Base-by-base conservation (phyloP, 768 basidiomycete species). In the Tylopilus sp. region DNA sequence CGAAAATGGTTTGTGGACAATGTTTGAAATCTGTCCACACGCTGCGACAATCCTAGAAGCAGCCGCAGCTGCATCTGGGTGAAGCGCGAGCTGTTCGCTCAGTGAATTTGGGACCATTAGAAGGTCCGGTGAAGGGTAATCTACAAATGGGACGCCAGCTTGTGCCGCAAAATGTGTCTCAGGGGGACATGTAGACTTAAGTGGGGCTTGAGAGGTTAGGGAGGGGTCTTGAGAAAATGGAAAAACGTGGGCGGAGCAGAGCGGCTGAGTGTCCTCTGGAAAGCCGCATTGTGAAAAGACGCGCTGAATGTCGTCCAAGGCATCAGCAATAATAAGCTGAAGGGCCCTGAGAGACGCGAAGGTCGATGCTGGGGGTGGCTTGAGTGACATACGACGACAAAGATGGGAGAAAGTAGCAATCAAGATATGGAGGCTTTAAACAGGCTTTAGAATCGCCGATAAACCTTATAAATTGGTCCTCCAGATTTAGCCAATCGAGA, bases 31-130 rank as follows among this genome's bases (percentile, higher is more conserved):
- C 62, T 89, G 88, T 4, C 83, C 85, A 22, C 83, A 80, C 1
- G 87, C 86, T 29, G 86, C 81, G 30, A 88, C 78, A 40, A 89
- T 84, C 55, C 75, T 77, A 51, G 79, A 80, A 34, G 84, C 81
- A 9, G 87, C 86, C 29, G 75, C 73, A 8, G 78, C 73, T 6
- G 85, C 85, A 13, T 70, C 73, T 7, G 87, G 85, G 58, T 86
- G 79, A 28, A 81, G 68, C 0, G 81, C 81, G 44, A 87, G 74
- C 31, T 69, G 67, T 62, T 89, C 86, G 14, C 78, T 68, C 16
- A 70, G 70, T 10, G 82, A 79, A 16, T 63, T 63, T 8, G 78
- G 62, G 37, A 77, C 72, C 58, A 69, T 78, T 4, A 80, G 77
- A 9, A 63, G 59, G 59, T 83, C 79, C 13, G 84, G 71, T 8